Percentiles rank a stretch among this genome's conserved stretches.
Conservation (phyloP, 441 rosid genomes). For the Pelargonium cotyledonis region DNA sequence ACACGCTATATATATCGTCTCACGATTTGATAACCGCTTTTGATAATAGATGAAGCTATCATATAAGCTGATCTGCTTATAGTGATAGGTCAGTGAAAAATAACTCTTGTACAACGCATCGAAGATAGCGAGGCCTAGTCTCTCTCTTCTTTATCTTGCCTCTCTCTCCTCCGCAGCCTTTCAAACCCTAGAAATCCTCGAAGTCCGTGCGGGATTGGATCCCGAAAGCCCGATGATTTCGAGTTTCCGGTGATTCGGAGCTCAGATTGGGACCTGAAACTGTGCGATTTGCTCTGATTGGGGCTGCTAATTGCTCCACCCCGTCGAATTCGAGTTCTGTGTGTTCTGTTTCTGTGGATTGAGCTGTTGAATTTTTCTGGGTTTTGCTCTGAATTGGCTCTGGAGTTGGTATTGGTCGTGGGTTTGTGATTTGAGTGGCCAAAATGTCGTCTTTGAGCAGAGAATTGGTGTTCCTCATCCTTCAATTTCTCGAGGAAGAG, state of each 20-base stretch:
- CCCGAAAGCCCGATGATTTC: background rate
- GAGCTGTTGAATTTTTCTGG: background rate
- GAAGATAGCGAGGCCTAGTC: conserved; percentile 72
- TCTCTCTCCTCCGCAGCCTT: conserved; percentile 35
- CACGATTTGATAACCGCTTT: conserved; percentile 16
- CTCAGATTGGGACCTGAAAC: conserved; percentile 16
- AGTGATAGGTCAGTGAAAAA: conserved; percentile 45
- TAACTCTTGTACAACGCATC: conserved; percentile 63
- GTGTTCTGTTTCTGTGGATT: background rate
- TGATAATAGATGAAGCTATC: rapidly evolving
- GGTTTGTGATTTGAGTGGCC: background rate
- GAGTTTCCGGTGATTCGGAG: conserved; percentile 9
- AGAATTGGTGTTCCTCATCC: conserved; percentile 76
- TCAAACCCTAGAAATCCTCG: conserved; percentile 70
- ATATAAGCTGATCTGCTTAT: rapidly evolving
- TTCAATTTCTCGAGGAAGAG: conserved; percentile 80
- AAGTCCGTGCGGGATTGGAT: conserved; percentile 24
- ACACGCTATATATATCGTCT: conserved; percentile 20
- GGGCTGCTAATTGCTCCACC: background rate
- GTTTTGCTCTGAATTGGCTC: background rate
- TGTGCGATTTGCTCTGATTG: background rate
- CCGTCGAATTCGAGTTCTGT: background rate
- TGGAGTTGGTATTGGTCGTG: background rate
- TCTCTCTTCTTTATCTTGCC: conserved; percentile 27
- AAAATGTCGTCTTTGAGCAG: conserved; percentile 65